These are phyloP conservation scores for Psilocybe sp. DNA, from an alignment of 768 basidiomycete species.

Conservation along the genomic window DNA sequence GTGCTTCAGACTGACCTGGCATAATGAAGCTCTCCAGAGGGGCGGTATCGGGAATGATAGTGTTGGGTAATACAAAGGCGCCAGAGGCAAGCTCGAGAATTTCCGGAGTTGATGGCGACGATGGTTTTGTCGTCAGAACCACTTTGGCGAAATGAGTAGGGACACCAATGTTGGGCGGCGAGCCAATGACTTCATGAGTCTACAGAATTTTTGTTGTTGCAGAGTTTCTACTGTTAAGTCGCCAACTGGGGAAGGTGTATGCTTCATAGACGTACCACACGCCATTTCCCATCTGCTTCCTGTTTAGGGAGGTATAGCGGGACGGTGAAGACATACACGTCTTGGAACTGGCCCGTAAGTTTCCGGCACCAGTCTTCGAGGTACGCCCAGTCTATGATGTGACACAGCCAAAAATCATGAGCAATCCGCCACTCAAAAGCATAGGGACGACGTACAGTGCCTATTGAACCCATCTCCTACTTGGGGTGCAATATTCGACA, in stretches of 20 bases:
- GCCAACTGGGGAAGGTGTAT: background rate
- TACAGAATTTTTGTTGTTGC: constrained; percentile 29
- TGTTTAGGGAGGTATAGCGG: constrained; percentile 92
- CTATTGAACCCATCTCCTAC: constrained; percentile 97
- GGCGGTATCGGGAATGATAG: constrained; percentile 82
- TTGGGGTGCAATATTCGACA: constrained; percentile 97
- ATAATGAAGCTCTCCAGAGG: constrained; percentile 78
- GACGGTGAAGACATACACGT: constrained; percentile 97
- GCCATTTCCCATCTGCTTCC: constrained; percentile 90
- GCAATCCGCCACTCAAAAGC: background rate
- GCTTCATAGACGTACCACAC: constrained; percentile 63
- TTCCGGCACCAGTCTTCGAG: constrained; percentile 93
- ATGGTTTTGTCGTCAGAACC: constrained; percentile 72
- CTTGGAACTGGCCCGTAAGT: constrained; percentile 81
- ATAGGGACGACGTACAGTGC: constrained; percentile 63
- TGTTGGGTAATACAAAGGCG: constrained; percentile 95
- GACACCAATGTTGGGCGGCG: constrained; percentile 85
- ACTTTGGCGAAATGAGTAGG: constrained; percentile 99
- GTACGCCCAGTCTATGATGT: constrained; percentile 85
- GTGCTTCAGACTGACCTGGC: constrained; percentile 52
- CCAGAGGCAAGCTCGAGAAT: constrained; percentile 79
- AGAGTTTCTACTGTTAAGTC: background rate
- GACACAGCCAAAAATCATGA: background rate
- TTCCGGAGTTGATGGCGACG: constrained; percentile 69
- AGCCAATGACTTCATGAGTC: constrained; percentile 94